Conservation (phyloP, 768 basidiomycete species). For the Daedalea quercina region DNA sequence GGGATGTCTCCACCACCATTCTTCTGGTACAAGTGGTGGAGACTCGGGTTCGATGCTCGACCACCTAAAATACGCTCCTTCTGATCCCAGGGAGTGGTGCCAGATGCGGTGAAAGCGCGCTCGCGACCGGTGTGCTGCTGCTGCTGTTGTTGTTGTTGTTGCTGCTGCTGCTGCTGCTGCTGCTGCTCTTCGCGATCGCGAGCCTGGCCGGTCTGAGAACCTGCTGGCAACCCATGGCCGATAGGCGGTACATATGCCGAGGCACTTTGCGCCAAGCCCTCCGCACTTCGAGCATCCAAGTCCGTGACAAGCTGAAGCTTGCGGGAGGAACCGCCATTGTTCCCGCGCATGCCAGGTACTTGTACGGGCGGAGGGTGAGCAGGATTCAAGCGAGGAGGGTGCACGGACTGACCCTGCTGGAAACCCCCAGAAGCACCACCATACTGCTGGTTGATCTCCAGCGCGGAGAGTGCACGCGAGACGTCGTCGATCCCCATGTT, state of each 20-base stretch:
- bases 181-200: constrained; percentile 24
- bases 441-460: constrained; percentile 48
- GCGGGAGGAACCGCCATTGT: constrained; percentile 30
- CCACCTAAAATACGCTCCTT: constrained; percentile 51
- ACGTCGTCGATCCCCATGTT: constrained; percentile 63
- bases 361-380: constrained; percentile 41
- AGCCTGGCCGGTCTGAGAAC: constrained; percentile 23
- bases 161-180: constrained; percentile 28
- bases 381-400: constrained; percentile 68
- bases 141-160: constrained; percentile 19
- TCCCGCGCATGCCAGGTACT: constrained; percentile 34
- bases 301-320: constrained; percentile 58
- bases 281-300: constrained; percentile 59
- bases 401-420: constrained; percentile 42
- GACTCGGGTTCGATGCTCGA: constrained; percentile 62
- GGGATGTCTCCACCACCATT: constrained; percentile 38
- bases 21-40: constrained; percentile 52
- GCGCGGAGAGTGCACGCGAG: constrained; percentile 60
- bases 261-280: constrained; percentile 42
- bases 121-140: constrained; percentile 25
- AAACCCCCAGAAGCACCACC: constrained; percentile 21
- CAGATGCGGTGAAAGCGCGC: constrained; percentile 29
- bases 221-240: constrained; percentile 28
- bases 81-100: constrained; percentile 52
- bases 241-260: constrained; percentile 39